Percentiles rank a stretch among this genome's conserved stretches.
Evolutionary conservation across 306 rosid species (phyloP).

Genomic region (Malus sylvestris): DNA sequence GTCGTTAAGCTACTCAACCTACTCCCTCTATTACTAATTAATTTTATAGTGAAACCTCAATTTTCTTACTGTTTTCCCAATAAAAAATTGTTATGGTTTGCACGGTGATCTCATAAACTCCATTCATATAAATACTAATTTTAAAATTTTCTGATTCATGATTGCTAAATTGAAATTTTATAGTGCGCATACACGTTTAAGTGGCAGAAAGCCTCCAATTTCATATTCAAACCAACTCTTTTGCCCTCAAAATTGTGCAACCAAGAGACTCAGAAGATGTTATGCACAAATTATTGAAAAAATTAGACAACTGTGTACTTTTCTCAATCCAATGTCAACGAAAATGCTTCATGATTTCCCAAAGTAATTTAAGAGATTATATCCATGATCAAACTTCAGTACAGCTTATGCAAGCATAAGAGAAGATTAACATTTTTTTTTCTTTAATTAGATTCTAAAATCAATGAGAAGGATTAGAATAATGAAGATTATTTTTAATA

Average conservation of each 20-base stretch:
- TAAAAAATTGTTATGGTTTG: no score
- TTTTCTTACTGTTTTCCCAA: no score
- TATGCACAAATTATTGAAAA: background rate
- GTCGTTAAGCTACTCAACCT: no score
- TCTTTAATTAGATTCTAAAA: background rate
- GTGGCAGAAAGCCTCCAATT: background rate
- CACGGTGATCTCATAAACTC: background rate
- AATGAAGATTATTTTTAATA: background rate
- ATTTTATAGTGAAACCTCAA: no score
- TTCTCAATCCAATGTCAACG: background rate
- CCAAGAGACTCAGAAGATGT: background rate
- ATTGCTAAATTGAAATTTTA: background rate
- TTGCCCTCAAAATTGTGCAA: background rate
- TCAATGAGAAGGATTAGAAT: background rate
- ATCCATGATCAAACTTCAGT: background rate
- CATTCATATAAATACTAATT: no score
- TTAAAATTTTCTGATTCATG: background rate
- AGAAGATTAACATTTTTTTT: background rate
- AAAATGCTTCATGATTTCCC: background rate
- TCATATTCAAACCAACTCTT: background rate
- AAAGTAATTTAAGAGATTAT: background rate
- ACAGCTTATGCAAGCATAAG: background rate
- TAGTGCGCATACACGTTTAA: background rate
- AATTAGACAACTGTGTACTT: background rate
- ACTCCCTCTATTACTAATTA: no score